These are phyloP conservation scores for Handroanthus guayacan DNA, from an alignment of 257 asterid genomes.

Conservation along the genomic window DNA sequence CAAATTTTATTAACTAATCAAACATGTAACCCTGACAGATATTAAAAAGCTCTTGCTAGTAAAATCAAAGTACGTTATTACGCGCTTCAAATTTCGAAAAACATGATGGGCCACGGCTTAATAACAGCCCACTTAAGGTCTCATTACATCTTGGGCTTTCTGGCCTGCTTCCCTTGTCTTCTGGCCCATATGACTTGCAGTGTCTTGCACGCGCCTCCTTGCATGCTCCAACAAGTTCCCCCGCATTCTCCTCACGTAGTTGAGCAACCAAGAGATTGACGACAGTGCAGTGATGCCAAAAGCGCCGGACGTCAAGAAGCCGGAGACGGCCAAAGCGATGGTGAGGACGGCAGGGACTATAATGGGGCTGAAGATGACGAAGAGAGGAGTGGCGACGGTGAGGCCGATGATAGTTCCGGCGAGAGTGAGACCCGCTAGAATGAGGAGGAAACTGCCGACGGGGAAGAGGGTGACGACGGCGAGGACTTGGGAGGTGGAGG, in stretches of 20 bases:
- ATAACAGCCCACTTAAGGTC: constrained; percentile 26
- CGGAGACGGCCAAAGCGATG: constrained; percentile 54
- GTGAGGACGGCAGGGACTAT: constrained; percentile 67
- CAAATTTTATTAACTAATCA: neutral
- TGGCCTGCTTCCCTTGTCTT: constrained; percentile 50
- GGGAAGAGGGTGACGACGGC: constrained; percentile 73
- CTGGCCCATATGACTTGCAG: constrained; percentile 51
- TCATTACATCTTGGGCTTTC: constrained; percentile 42
- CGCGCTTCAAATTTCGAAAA: too few species aligned
- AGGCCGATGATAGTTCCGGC: constrained; percentile 61
- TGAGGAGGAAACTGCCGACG: constrained; percentile 60
- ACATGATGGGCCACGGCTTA: constrained; percentile 10
- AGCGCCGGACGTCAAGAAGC: constrained; percentile 69
- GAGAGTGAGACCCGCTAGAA: constrained; percentile 62
- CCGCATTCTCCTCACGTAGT: constrained; percentile 49
- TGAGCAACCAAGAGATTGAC: constrained; percentile 65
- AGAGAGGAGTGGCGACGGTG: constrained; percentile 57
- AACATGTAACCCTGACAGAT: neutral
- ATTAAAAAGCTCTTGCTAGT: too few species aligned
- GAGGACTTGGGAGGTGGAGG: constrained; percentile 57
- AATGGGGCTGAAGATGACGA: constrained; percentile 74
- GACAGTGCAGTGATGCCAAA: constrained; percentile 83
- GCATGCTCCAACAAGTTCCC: constrained; percentile 51
- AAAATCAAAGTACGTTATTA: neutral
- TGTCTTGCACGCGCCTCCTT: constrained; percentile 55